Conservation (phyloP, 768 basidiomycete genomes). For the Cystoderma amianthinum region DNA sequence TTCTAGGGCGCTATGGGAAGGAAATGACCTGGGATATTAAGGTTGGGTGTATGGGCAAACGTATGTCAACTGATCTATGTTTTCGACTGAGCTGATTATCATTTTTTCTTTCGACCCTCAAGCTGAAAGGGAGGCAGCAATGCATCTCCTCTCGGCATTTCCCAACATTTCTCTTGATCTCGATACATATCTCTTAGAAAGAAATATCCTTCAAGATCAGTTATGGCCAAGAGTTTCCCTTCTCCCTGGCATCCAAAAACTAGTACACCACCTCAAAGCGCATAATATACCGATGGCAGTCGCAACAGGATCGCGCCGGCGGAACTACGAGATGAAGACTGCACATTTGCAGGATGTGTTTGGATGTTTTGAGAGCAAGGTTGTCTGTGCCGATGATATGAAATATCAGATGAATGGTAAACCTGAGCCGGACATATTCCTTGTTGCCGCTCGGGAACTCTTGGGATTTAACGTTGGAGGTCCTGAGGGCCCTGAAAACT, state of each 20-base stretch:
- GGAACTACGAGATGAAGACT: constrained; percentile 66
- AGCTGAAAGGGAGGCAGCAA: constrained; percentile 62
- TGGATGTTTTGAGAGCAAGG: constrained; percentile 49
- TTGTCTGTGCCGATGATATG: constrained; percentile 70
- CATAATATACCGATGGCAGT: constrained; percentile 73
- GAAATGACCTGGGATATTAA: constrained; percentile 88
- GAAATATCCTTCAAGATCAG: constrained; percentile 50
- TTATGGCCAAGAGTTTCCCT: constrained; percentile 65
- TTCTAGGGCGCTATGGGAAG: constrained; percentile 65
- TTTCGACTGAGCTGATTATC: too few relatives aligned
- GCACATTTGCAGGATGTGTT: constrained; percentile 53
- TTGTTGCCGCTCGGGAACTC: constrained; percentile 59
- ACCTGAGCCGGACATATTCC: constrained; percentile 77
- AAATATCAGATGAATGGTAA: constrained; percentile 57
- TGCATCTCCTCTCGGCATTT: constrained; percentile 71
- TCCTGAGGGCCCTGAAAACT: constrained; percentile 22
- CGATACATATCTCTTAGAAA: constrained; percentile 51
- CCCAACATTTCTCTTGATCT: constrained; percentile 62
- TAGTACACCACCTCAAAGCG: constrained; percentile 63
- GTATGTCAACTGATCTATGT: constrained; percentile 22
- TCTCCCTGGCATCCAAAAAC: constrained; percentile 66
- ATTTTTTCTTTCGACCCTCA: background rate
- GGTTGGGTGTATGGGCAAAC: constrained; percentile 84
- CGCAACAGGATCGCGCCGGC: constrained; percentile 67
- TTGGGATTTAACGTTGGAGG: constrained; percentile 52